These are phyloP conservation scores for Zalerion maritima DNA, from an alignment of 495 filamentous ascomycete species.

Conservation along the genomic window DNA sequence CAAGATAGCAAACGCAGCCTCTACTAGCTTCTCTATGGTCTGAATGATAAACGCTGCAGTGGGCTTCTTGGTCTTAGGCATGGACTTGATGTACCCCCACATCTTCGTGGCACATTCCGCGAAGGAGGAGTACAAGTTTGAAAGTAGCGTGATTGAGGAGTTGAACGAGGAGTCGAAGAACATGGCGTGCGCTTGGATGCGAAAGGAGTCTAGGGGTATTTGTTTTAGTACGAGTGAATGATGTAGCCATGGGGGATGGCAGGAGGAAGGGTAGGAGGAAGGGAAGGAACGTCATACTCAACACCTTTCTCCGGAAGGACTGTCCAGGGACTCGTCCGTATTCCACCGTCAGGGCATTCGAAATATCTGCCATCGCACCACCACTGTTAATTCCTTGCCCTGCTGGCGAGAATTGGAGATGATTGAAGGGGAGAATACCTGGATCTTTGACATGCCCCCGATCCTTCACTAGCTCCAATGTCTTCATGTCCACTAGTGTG, in stretches of 20 bases:
- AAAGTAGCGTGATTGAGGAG: slow-evolving; percentile 46
- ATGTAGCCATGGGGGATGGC: slow-evolving; percentile 40
- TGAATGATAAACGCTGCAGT: slow-evolving; percentile 39
- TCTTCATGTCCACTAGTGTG: slow-evolving; percentile 54
- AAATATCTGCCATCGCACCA: slow-evolving; percentile 25
- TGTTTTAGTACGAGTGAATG: slow-evolving; percentile 32
- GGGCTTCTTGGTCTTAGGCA: slow-evolving; percentile 41
- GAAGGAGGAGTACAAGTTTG: slow-evolving; percentile 62
- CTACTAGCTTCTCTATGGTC: slow-evolving; percentile 50
- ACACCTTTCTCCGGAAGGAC: slow-evolving; percentile 63
- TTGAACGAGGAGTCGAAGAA: slow-evolving; percentile 81
- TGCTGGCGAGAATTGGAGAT: neutral
- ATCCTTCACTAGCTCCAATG: slow-evolving; percentile 47
- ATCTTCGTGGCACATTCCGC: slow-evolving; percentile 67
- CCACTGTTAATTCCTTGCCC: slow-evolving; percentile 8
- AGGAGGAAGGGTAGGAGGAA: slow-evolving; percentile 26
- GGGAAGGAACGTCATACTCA: slow-evolving; percentile 34
- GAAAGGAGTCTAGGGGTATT: slow-evolving; percentile 43
- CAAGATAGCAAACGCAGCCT: slow-evolving; percentile 50
- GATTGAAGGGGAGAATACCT: slow-evolving; percentile 7
- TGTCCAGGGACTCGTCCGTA: slow-evolving; percentile 50
- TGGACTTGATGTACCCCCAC: slow-evolving; percentile 58
- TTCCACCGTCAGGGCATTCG: slow-evolving; percentile 66
- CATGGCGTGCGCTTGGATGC: slow-evolving; percentile 77
- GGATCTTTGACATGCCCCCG: slow-evolving; percentile 13